Evolutionary conservation across 352 stramenopile genomes (phyloP).

Genomic region (Pythium brassicae): DNA sequence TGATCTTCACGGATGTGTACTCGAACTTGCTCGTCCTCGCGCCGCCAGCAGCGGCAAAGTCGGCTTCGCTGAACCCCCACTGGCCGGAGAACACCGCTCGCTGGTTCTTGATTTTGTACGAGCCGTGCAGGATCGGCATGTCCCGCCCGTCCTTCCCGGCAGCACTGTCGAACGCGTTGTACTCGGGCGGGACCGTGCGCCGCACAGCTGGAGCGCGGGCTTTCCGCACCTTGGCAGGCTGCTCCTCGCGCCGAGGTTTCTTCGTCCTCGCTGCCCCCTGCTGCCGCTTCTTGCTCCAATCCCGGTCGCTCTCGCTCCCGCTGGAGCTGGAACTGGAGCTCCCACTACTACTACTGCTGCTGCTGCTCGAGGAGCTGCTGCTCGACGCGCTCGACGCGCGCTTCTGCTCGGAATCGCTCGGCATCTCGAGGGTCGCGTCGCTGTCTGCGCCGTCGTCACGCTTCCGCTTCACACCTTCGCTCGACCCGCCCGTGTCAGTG

Average conservation of each 20-base stretch:
- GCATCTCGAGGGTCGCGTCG: slow-evolving; percentile 24
- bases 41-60: slow-evolving; percentile 29
- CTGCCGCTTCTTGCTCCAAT: slow-evolving; percentile 11
- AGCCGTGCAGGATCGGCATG: slow-evolving; percentile 50
- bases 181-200: slow-evolving; percentile 27
- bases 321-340: slow-evolving; percentile 15
- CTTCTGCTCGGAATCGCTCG: slow-evolving; percentile 6
- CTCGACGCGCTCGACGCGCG: slow-evolving; percentile 18
- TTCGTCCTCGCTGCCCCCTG: background rate
- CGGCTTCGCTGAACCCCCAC: slow-evolving; percentile 65
- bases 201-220: slow-evolving; percentile 18
- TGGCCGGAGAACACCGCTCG: slow-evolving; percentile 46
- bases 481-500: background rate
- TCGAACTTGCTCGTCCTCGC: slow-evolving; percentile 56
- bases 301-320: slow-evolving; percentile 12
- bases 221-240: background rate
- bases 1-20: slow-evolving; percentile 43
- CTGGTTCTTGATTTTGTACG: slow-evolving; percentile 39
- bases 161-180: slow-evolving; percentile 38
- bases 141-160: slow-evolving; percentile 31
- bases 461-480: slow-evolving; percentile 6
- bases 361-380: slow-evolving; percentile 19
- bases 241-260: slow-evolving; percentile 9
- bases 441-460: slow-evolving; percentile 18
- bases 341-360: slow-evolving; percentile 12